Evolutionary conservation across 495 filamentous ascomycete species (phyloP).

Genomic region (Penicillium bovifimosum): DNA sequence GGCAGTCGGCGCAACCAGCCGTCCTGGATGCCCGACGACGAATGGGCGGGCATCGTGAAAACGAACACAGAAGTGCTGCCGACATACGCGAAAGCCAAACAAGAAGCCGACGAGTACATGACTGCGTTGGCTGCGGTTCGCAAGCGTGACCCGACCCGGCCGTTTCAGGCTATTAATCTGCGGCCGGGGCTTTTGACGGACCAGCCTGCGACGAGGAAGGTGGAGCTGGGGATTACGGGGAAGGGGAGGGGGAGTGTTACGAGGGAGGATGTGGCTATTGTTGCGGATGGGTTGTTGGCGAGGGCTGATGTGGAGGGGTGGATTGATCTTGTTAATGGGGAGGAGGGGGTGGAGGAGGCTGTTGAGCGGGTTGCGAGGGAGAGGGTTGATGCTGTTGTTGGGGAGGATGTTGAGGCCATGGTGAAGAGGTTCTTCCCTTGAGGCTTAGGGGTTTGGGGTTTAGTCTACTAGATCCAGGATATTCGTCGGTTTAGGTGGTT

Average conservation of each 20-base stretch:
- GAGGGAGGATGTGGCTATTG: conserved; percentile 64
- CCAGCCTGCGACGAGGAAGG: conserved; percentile 51
- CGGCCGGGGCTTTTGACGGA: conserved; percentile 62
- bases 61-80: conserved; percentile 51
- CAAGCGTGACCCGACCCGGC: conserved; percentile 36
- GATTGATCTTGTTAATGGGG: conserved; percentile 56
- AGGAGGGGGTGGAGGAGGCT: conserved; percentile 54
- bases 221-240: conserved; percentile 58
- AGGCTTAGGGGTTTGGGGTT: not conserved
- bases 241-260: conserved; percentile 49
- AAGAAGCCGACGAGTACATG: conserved; percentile 68
- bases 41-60: conserved; percentile 46
- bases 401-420: conserved; percentile 55
- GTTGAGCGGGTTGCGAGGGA: conserved; percentile 60
- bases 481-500: too few relatives aligned
- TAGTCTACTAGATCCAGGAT: too few relatives aligned
- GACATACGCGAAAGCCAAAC: conserved; percentile 67
- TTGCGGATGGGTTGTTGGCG: conserved; percentile 61
- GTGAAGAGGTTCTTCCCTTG: conserved; percentile 36
- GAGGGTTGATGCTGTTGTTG: conserved; percentile 59
- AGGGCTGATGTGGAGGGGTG: conserved; percentile 53
- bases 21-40: conserved; percentile 60
- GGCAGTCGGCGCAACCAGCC: conserved; percentile 54
- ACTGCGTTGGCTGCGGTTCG: conserved; percentile 50
- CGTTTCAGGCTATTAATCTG: conserved; percentile 61